Percentiles rank a stretch among this genome's conserved stretches.
Evolutionary conservation across 2,329 filamentous ascomycete species (phyloP).

Genomic region (Proliferodiscus dingleyae): DNA sequence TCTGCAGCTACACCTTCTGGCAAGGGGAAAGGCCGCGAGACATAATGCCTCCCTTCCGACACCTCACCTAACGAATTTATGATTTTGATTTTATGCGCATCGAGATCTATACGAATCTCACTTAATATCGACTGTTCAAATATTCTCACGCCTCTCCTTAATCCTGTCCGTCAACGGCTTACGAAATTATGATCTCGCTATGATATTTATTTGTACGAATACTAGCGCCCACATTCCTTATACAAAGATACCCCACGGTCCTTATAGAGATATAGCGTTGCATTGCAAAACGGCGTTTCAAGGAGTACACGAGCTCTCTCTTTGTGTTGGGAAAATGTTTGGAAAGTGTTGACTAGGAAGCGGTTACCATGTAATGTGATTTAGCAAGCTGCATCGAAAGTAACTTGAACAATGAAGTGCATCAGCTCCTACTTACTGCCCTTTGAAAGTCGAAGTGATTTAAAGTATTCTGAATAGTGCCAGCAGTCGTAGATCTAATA

Average conservation of each 20-base stretch:
- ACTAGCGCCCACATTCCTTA: constrained; percentile 24
- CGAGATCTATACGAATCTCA: constrained; percentile 20
- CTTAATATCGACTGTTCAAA: constrained; percentile 17
- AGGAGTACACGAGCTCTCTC: constrained; percentile 4
- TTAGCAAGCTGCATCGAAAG: constrained; percentile 1
- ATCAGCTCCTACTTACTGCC: background rate
- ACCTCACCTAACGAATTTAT: constrained; percentile 14
- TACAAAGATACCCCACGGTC: constrained; percentile 23
- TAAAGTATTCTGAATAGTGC: no score
- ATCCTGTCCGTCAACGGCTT: constrained; percentile 19
- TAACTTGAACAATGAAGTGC: constrained; percentile 4
- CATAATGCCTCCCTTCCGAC: constrained; percentile 20
- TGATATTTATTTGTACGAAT: constrained; percentile 31
- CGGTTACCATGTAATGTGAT: constrained; percentile 7
- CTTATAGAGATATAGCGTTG: constrained; percentile 25
- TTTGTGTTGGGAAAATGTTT: constrained; percentile 12
- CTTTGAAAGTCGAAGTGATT: no score
- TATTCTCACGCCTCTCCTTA: constrained; percentile 21
- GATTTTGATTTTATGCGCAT: constrained; percentile 7
- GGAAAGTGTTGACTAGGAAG: constrained; percentile 9
- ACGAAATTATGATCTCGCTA: constrained; percentile 28
- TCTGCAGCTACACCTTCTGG: constrained; percentile 22
- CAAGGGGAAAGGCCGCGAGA: constrained; percentile 31
- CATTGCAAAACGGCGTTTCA: constrained; percentile 26
- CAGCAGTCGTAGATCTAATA: no score